phyloP scores from a whole-genome alignment of 345 rosid species.

The Isatis tinctoria region DNA sequence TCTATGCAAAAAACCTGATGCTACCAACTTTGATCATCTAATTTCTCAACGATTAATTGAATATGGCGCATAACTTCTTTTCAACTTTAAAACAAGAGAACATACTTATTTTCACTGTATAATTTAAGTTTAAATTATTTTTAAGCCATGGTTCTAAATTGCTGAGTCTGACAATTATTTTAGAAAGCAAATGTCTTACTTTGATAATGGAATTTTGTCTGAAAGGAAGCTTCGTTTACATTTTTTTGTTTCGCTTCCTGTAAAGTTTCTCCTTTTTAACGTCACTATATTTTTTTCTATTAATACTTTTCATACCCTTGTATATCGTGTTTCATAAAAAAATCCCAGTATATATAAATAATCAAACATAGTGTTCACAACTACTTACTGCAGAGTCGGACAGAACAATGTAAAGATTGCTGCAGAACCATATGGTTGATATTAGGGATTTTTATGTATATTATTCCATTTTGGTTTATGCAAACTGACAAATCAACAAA shows the following conservation, averaged over 20 bases:
- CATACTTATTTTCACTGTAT: background rate
- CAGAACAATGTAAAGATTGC: background rate
- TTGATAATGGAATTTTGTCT: conserved; percentile 1
- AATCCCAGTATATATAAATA: background rate
- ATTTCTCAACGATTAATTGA: background rate
- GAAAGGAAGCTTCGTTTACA: conserved; percentile 7
- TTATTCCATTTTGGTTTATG: background rate
- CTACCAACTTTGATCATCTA: background rate
- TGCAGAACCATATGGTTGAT: background rate
- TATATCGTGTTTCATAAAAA: background rate
- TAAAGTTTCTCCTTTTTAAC: conserved; percentile 19
- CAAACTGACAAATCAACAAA: background rate
- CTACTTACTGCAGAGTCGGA: background rate
- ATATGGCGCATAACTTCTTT: background rate
- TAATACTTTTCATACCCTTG: conserved; percentile 1
- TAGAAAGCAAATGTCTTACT: conserved; percentile 3
- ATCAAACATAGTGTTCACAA: background rate
- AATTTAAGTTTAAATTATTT: background rate
- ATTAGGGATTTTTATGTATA: background rate
- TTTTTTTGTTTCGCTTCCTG: background rate
- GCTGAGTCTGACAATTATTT: background rate
- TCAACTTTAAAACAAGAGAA: background rate
- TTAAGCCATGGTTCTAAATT: background rate
- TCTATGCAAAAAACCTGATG: background rate
- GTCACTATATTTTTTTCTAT: background rate